Evolutionary conservation across 73 alveolate species (phyloP), one percentile per base, ranked within the genome.

Genomic region (Paraurostyla sp.): DNA sequence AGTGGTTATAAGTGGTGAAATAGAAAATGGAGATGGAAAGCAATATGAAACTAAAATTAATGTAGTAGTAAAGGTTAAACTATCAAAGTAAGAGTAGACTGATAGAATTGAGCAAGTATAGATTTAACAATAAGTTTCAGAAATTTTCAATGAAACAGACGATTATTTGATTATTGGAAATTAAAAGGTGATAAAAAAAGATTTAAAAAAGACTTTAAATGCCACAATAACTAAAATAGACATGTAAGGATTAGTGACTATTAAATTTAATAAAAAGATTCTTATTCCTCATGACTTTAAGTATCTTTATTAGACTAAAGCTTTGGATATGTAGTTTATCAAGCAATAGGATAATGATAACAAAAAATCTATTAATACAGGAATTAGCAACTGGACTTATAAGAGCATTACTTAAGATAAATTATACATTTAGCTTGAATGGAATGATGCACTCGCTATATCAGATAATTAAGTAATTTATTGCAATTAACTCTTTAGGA

Each of bases 331-430:
- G n/a, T 27, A 7, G 9, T 18, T 15, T 38, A 36, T 35, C 20
- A 25, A n/a, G n/a, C n/a, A 0, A 18, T 65, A 35, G 41, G 6
- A 16, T 58, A 4, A 38, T 38, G 29, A 40, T 40, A 38, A 2
- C 7, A 38, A 11, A 22, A 38, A 2, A 38, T 13, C 9, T 3
- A 22, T 9, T 22, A 16, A 38, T 1, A 40, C 6, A 65, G 82
- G 82, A 22, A 65, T 65, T 16, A 32, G 41, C 35, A 65, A 40
- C 23, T 65, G 82, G 82, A 65, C 56, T 35, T 25, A 22, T 13
- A 18, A 11, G 18, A 65, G 6, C 13, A 40, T 65, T 4, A 35
- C 35, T 11, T 18, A 35, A 25, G 25, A 65, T 65, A 20, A 3
- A 35, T 16, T 65, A 38, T 20, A 18, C 35, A 65, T 65, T 13